phyloP scores from a whole-genome alignment of 1,284 basidiomycete species.

The Apiotrichum akiyoshidainum region DNA sequence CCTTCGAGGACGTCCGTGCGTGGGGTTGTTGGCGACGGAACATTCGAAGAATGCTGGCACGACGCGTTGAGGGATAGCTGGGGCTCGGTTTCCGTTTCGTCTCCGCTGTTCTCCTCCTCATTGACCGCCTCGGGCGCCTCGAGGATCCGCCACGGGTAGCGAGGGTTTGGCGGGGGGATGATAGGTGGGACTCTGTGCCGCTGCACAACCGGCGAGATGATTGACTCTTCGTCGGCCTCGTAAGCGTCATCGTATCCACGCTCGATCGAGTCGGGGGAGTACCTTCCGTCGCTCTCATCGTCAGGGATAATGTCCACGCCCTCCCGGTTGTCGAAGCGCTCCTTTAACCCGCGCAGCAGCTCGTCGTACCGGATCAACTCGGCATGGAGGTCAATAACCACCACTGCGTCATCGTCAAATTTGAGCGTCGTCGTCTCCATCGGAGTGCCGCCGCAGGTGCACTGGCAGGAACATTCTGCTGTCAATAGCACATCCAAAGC shows the following conservation, averaged over 20 bases:
- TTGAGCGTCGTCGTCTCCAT: neutral
- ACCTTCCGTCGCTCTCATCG: neutral
- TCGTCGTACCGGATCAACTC: constrained; percentile 4
- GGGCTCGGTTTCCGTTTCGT: neutral
- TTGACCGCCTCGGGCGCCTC: neutral
- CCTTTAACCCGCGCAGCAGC: neutral
- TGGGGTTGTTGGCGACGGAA: neutral
- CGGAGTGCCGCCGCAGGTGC: neutral
- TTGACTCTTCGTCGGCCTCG: constrained; percentile 4
- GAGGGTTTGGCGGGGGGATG: neutral
- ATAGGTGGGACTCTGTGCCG: neutral
- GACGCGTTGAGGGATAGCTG: neutral
- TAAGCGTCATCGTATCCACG: neutral
- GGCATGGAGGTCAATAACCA: constrained; percentile 3
- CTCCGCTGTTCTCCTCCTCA: neutral
- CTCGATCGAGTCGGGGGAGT: neutral
- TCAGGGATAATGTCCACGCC: neutral
- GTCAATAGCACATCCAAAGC: neutral
- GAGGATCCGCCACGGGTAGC: neutral
- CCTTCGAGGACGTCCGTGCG: neutral
- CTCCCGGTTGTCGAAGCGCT: neutral
- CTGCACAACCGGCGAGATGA: neutral
- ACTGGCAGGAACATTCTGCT: neutral
- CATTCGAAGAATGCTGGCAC: neutral
- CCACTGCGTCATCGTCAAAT: constrained; percentile 4